Base-by-base conservation (phyloP, 768 basidiomycete genomes). In the Lentinus brumalis region DNA sequence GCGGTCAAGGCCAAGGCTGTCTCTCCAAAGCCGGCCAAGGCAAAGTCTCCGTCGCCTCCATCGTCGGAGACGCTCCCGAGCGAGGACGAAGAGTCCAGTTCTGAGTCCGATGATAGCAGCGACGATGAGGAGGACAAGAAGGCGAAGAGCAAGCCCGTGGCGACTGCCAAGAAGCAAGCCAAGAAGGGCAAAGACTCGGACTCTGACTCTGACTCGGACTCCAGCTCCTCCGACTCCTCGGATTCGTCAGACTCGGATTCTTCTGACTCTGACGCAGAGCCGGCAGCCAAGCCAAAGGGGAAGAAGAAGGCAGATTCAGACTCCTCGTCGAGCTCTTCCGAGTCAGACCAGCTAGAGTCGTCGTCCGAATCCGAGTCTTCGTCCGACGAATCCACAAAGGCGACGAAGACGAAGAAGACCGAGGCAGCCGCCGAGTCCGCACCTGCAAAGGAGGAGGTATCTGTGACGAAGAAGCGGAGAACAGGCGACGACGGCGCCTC, bases 401-500 rank as follows among this genome's bases (percentile, higher is more conserved):
- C 44, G 46, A 70, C 74, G 59, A 47, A 68, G 35, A 11, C 35
- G 15, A 63, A 56, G 54, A 67, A 61, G 40, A 56, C 56, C 15
- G 62, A 61, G 29, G 29, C 66, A n/a, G 53, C 68, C 5, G 57
- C 64, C 29, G 68, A 62, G 46, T 65, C 61, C 29, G 64, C 62
- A 10, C 71, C 66, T 8, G 73, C 63, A 29, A 18, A 57, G 21
- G 64, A 58, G 7, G 53, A 57, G 0, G 54, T 41, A 7, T 79
- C 74, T 53, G 75, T 79, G 12, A 78, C 80, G 0, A 91, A 92
- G 73, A 91, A 85, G 69, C 85, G 85, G 40, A 82, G 82, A 52
- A 83, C 78, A 0, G 76, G 79, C n/a, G 78, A 78, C 57, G 76
- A 71, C 51, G 85, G 86, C 16, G 71, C 77, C 39, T 80, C 83